Evolutionary conservation across 1,139 yeast genomes (phyloP).

Genomic region (Meyerozyma sp.): DNA sequence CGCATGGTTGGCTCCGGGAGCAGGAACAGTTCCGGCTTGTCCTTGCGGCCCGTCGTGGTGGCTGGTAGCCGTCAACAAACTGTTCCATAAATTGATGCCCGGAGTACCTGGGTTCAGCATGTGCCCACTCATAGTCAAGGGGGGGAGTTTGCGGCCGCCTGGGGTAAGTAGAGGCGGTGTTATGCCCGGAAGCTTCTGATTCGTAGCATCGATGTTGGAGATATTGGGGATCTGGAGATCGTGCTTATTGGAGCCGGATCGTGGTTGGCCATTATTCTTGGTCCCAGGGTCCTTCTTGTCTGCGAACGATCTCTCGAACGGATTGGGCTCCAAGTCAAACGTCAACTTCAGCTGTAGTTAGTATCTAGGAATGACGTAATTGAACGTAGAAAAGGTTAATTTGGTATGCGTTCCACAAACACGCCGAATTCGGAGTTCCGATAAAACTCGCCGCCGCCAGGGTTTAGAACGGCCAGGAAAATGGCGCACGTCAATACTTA

Average conservation of each 20-base stretch:
- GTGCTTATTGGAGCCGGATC: conserved; percentile 21
- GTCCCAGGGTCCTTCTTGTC: conserved; percentile 26
- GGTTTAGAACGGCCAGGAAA: too few relatives aligned
- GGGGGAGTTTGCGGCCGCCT: conserved; percentile 58
- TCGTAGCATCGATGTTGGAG: conserved; percentile 14
- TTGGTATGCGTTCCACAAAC: not conserved
- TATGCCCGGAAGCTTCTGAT: conserved; percentile 33
- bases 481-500: conserved; percentile 12
- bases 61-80: conserved; percentile 37
- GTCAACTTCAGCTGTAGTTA: conserved; percentile 34
- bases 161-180: conserved; percentile 58
- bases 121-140: conserved; percentile 39
- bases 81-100: conserved; percentile 42
- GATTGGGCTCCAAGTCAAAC: conserved; percentile 87
- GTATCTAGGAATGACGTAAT: conserved; percentile 18
- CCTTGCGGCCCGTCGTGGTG: conserved; percentile 8
- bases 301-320: conserved; percentile 93
- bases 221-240: conserved; percentile 32
- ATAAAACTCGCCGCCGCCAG: too few relatives aligned
- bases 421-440: not conserved
- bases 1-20: conserved; percentile 1
- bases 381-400: not conserved
- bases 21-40: conserved; percentile 4
- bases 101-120: conserved; percentile 46
- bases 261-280: conserved; percentile 4